Evolutionary conservation across 2,329 filamentous ascomycete genomes (phyloP).

Genomic region (Botrytis sinoallii): DNA sequence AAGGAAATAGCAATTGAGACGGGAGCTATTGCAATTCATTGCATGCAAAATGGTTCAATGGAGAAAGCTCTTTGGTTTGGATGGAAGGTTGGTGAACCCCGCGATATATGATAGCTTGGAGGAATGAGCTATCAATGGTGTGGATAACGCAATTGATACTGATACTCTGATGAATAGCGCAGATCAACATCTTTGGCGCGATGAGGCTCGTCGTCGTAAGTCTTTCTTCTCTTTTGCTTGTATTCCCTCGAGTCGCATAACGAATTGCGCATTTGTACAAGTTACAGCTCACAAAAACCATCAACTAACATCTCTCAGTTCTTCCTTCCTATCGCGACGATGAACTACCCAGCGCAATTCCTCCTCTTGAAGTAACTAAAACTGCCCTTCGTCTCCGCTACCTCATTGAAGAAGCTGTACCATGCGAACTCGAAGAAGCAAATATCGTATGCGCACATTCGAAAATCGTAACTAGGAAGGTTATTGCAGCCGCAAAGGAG

Average conservation of each 20-base stretch:
- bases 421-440: conserved; percentile 80
- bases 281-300: not conserved
- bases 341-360: conserved; percentile 62
- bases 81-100: conserved; percentile 29
- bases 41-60: conserved; percentile 34
- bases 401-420: conserved; percentile 82
- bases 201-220: conserved; percentile 35
- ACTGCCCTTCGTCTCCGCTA: conserved; percentile 86
- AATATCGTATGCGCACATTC: conserved; percentile 78
- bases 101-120: not conserved
- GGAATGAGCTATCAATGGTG: not conserved
- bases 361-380: conserved; percentile 79
- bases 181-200: conserved; percentile 31
- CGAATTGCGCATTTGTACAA: not conserved
- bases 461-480: conserved; percentile 74
- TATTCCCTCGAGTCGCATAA: not conserved
- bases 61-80: conserved; percentile 36
- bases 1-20: not conserved
- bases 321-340: conserved; percentile 62
- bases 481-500: conserved; percentile 75
- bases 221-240: not conserved
- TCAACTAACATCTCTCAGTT: conserved; percentile 48
- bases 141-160: not conserved
- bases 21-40: not conserved
- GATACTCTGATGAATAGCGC: conserved; percentile 3